These are phyloP conservation scores for Collybiopsis luxurians DNA, from an alignment of 768 basidiomycete species.

Conservation along the genomic window DNA sequence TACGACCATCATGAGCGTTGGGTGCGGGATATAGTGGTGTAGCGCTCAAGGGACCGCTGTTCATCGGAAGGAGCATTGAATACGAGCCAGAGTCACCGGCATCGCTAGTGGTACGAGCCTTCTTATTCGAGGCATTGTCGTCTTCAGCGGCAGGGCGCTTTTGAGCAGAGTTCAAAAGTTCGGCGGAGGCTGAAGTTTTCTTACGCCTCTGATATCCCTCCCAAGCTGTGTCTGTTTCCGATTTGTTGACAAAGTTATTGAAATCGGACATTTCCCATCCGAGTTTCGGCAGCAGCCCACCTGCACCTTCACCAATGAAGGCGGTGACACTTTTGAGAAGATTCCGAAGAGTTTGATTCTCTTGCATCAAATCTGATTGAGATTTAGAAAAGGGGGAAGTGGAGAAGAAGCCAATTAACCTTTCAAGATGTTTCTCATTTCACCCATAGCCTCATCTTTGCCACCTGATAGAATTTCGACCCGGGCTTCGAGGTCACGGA, in stretches of 20 bases:
- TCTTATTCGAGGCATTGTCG: constrained; percentile 46
- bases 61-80: constrained; percentile 57
- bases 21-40: constrained; percentile 43
- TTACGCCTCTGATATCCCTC: constrained; percentile 83
- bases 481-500: constrained; percentile 91
- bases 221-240: constrained; percentile 92
- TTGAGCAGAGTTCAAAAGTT: constrained; percentile 23
- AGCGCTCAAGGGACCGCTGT: constrained; percentile 29
- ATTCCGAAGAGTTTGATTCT: constrained; percentile 82
- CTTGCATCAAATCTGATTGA: constrained; percentile 74
- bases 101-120: constrained; percentile 35
- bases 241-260: constrained; percentile 75
- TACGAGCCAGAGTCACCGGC: constrained; percentile 47
- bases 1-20: constrained; percentile 39
- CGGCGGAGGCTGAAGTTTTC: constrained; percentile 27
- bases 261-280: constrained; percentile 81
- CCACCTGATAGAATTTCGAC: constrained; percentile 94
- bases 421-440: constrained; percentile 80
- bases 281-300: constrained; percentile 71
- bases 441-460: constrained; percentile 83
- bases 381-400: neutral
- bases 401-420: constrained; percentile 35
- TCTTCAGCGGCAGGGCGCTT: constrained; percentile 56
- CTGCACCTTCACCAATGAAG: constrained; percentile 87
- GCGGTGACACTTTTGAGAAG: constrained; percentile 71